Conservation (phyloP, 208 protist genomes). For the Crithidia expoeki region DNA sequence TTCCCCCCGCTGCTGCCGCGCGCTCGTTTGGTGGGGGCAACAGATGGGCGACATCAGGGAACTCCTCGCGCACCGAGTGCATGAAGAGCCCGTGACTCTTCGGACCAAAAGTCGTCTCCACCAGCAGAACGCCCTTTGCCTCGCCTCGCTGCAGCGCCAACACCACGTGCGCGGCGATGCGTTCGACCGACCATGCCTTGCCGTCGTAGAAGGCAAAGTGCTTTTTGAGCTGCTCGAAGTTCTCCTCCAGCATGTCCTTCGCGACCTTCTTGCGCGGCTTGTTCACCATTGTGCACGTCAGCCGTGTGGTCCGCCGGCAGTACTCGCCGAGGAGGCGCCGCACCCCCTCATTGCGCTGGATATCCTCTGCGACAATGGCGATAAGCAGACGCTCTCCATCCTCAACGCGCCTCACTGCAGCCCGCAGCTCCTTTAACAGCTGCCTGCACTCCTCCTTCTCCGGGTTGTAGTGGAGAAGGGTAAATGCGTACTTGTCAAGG, state of each 20-base stretch:
- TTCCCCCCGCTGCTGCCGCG: background rate
- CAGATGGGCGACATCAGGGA: conserved; percentile 30
- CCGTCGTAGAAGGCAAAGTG: conserved; percentile 73
- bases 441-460: conserved; percentile 16
- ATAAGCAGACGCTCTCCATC: conserved; percentile 60
- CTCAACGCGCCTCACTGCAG: conserved; percentile 31
- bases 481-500: conserved; percentile 53
- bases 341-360: conserved; percentile 63
- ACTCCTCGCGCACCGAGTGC: conserved; percentile 29
- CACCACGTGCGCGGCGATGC: conserved; percentile 57
- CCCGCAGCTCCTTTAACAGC: conserved; percentile 35
- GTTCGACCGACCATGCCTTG: conserved; percentile 45
- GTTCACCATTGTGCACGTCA: conserved; percentile 42
- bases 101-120: conserved; percentile 44
- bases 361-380: conserved; percentile 70
- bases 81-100: conserved; percentile 47
- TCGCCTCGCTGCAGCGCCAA: conserved; percentile 79
- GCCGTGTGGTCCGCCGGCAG: conserved; percentile 38
- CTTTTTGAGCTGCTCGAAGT: conserved; percentile 57
- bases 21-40: conserved; percentile 14
- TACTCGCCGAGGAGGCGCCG: conserved; percentile 46
- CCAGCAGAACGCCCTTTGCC: conserved; percentile 63
- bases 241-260: conserved; percentile 58
- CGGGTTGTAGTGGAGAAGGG: conserved; percentile 42
- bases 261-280: conserved; percentile 68